Conservation (phyloP, 805 yeast genomes). For the Sungouiella blattae region DNA sequence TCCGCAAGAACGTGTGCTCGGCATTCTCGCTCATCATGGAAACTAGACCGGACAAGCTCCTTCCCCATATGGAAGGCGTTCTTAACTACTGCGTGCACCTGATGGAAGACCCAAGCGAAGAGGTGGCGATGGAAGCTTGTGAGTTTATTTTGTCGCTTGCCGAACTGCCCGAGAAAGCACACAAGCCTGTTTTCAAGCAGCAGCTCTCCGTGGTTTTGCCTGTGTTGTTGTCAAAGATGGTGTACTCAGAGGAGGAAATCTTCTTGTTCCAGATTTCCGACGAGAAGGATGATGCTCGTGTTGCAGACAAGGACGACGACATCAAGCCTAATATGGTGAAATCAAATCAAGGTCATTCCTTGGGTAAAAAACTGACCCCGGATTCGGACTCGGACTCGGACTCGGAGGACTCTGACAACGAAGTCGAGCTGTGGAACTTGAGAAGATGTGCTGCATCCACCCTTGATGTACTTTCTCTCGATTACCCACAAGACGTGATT, state of each 20-base stretch:
- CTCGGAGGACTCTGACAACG: slow-evolving; percentile 67
- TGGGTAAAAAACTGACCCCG: slow-evolving; percentile 23
- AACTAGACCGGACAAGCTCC: slow-evolving; percentile 72
- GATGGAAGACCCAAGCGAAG: slow-evolving; percentile 61
- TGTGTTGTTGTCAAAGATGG: slow-evolving; percentile 74
- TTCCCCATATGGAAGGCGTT: slow-evolving; percentile 83
- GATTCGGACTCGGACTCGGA: slow-evolving; percentile 64
- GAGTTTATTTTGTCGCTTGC: slow-evolving; percentile 81
- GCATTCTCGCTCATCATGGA: slow-evolving; percentile 72
- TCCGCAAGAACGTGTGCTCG: slow-evolving; percentile 71
- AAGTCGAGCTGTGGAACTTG: slow-evolving; percentile 78
- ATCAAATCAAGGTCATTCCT: slow-evolving; percentile 43
- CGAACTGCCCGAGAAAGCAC: slow-evolving; percentile 18
- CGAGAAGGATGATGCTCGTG: slow-evolving; percentile 67
- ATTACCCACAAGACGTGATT: slow-evolving; percentile 65
- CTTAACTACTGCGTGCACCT: slow-evolving; percentile 79
- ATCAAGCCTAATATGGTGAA: slow-evolving; percentile 79
- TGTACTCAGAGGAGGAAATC: slow-evolving; percentile 79
- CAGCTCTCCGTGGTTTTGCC: slow-evolving; percentile 70
- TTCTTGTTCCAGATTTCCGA: slow-evolving; percentile 62
- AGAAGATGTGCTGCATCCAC: slow-evolving; percentile 95
- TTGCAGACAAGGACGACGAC: slow-evolving; percentile 84
- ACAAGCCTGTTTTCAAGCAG: slow-evolving; percentile 44
- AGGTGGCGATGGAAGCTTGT: slow-evolving; percentile 86
- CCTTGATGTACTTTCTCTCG: slow-evolving; percentile 72